These are phyloP conservation scores for Pythium pyrilobum DNA, from an alignment of 352 stramenopile genomes.

Conservation along the genomic window DNA sequence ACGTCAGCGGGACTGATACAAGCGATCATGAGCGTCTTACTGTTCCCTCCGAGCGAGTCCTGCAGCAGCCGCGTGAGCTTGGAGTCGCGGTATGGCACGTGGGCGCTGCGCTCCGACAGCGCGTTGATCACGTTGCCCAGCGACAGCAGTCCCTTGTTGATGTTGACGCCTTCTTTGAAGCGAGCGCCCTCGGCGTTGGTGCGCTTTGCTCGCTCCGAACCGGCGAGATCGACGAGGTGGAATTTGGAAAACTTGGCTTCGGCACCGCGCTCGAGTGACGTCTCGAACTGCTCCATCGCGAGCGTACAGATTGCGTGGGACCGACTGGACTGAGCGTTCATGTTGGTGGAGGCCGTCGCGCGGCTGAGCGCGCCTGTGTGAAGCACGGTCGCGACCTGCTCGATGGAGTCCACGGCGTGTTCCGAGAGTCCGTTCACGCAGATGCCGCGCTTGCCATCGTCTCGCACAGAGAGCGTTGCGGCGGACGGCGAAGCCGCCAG, in stretches of 20 bases:
- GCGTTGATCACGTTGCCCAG: conserved; percentile 95
- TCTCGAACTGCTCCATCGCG: conserved; percentile 66
- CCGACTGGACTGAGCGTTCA: conserved; percentile 76
- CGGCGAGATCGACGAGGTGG: conserved; percentile 94
- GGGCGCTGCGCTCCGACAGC: conserved; percentile 67
- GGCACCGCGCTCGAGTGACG: conserved; percentile 13
- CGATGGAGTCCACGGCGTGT: conserved; percentile 52
- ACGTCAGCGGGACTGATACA: conserved; percentile 73
- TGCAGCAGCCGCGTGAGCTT: conserved; percentile 89
- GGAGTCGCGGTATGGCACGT: conserved; percentile 88
- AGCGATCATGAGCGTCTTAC: conserved; percentile 90
- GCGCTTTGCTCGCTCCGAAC: conserved; percentile 89
- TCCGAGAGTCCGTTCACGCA: conserved; percentile 82
- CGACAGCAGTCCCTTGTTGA: conserved; percentile 93
- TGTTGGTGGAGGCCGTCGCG: conserved; percentile 59
- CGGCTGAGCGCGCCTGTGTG: conserved; percentile 38
- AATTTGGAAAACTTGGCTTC: conserved; percentile 82
- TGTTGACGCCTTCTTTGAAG: conserved; percentile 91
- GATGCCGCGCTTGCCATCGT: conserved; percentile 88
- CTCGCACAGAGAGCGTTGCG: conserved; percentile 64
- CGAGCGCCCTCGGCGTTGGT: conserved; percentile 81
- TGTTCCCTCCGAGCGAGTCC: conserved; percentile 88
- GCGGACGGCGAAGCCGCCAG: conserved; percentile 32
- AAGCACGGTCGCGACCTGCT: conserved; percentile 41
- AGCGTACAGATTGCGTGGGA: conserved; percentile 90